Conservation (phyloP, 225 moss, liverwort and hornwort genomes). For the Neckera pumila region DNA sequence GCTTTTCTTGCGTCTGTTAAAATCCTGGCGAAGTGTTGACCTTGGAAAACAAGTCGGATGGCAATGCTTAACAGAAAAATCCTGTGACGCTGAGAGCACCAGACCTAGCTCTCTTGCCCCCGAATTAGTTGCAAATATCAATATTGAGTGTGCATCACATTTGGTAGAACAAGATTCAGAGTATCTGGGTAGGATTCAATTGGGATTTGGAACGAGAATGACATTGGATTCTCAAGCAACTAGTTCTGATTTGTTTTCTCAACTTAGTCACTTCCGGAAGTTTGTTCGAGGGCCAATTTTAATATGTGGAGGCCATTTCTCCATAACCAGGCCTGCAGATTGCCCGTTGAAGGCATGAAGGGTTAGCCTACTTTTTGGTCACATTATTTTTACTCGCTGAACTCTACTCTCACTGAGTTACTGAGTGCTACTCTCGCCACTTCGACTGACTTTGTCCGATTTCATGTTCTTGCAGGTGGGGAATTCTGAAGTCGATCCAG, state of each 20-base stretch:
- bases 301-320: not conserved
- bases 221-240: no score
- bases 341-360: not conserved
- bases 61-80: not conserved
- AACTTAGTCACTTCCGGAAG: not conserved
- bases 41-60: not conserved
- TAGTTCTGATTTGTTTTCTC: not conserved
- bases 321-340: not conserved
- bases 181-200: not conserved
- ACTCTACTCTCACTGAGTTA: not conserved
- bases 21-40: not conserved
- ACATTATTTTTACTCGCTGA: not conserved
- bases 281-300: not conserved
- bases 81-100: not conserved
- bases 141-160: not conserved
- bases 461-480: not conserved
- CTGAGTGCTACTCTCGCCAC: not conserved
- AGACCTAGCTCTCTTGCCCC: not conserved
- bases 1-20: not conserved
- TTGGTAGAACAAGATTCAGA: not conserved
- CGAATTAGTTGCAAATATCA: not conserved
- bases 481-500: not conserved
- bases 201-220: not conserved
- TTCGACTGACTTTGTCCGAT: not conserved
- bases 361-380: not conserved